phyloP scores from a whole-genome alignment of 2,329 filamentous ascomycete genomes.

The Fusarium begoniae region DNA sequence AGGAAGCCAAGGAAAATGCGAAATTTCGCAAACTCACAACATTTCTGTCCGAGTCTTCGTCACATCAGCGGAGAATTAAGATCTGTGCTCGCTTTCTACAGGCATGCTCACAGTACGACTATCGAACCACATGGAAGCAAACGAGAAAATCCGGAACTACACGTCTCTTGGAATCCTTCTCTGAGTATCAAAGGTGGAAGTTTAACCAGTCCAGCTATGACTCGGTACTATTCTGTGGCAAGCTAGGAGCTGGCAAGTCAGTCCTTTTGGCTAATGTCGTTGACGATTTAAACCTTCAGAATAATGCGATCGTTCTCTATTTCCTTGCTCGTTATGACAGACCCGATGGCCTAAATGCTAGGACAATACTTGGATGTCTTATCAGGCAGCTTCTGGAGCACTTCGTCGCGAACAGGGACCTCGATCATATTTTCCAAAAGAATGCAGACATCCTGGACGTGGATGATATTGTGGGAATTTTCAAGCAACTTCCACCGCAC shows the following conservation, averaged over 20 bases:
- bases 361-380: constrained; percentile 46
- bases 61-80: constrained; percentile 15
- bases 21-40: constrained; percentile 25
- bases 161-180: constrained; percentile 8
- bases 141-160: constrained; percentile 52
- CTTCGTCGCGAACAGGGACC: fast-evolving
- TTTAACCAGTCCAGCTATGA: neutral
- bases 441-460: neutral
- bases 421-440: neutral
- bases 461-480: neutral
- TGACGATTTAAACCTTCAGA: constrained; percentile 46
- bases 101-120: constrained; percentile 53
- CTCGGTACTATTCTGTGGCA: constrained; percentile 50
- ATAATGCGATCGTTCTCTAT: constrained; percentile 5
- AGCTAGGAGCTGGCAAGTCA: constrained; percentile 56
- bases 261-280: constrained; percentile 56
- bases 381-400: constrained; percentile 46
- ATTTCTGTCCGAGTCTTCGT: neutral
- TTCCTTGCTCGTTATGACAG: constrained; percentile 49
- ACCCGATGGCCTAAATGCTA: constrained; percentile 40
- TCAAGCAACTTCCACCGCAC: neutral
- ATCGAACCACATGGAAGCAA: constrained; percentile 53
- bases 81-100: constrained; percentile 45
- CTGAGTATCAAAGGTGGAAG: constrained; percentile 35
- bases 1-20: constrained; percentile 33